Evolutionary conservation across 176 grass and related monocot genomes (phyloP), one percentile per base, ranked within the genome.

Genomic region (Aegilops sharonensis): DNA sequence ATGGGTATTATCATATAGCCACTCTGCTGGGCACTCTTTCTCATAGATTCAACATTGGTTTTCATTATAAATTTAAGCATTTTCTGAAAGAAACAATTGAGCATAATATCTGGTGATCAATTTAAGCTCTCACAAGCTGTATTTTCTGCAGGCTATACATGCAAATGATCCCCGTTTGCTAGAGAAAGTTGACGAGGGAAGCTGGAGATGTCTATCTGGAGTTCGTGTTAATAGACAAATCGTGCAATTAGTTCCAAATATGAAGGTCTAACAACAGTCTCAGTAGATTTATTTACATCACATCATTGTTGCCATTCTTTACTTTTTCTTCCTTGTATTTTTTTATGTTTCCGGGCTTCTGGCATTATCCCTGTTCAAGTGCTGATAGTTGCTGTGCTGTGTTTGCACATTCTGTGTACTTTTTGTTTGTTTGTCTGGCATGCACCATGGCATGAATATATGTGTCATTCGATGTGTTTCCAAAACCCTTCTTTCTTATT

Each of bases 201-300:
- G 88, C 65, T 95, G 90, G 93, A 95, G 90, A 86, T 90, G 85
- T 73, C 80, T 95, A 39, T 95, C 93, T 45, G 93, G 93, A 88
- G 90, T 95, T 39, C 88, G 85, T 85, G 93, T 82, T 70, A 95
- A 95, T 85, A 88, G 80, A 62, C 74, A 89, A 85, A 95, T 92
- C 74, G 70, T 86, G 80, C 90, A 88, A 56, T 77, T 92, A 65
- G 90, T 95, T 59, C 93, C 93, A 82, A 90, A 95, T 84, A 86
- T 95, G 70, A 92, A 95, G 93, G 93, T 95, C 34, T 12, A 64
- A 59, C n/a, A 80, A 35, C 60, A 48, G 11, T 3, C 75, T 66
- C 63, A 72, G 4, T 81, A 24, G 60, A 75, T 86, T 83, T 80
- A 80, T 76, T 68, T 48, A 47, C 10, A 68, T 52, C n/a, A 4